Base-by-base conservation (phyloP, 176 grass and related monocot species). In the Oryza rufipogon region DNA sequence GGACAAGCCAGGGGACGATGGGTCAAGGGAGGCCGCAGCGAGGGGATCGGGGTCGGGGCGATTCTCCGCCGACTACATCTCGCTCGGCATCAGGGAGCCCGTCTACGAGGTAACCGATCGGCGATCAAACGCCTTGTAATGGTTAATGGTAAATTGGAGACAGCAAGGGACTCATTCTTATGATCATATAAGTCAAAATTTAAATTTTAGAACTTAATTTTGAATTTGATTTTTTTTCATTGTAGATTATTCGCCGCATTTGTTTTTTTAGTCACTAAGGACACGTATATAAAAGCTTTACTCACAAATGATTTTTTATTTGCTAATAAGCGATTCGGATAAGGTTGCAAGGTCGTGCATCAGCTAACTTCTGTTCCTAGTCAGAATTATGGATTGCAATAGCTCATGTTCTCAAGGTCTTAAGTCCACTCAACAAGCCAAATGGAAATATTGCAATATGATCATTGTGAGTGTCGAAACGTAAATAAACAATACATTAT, bases 41-140 rank as follows among this genome's bases (percentile, higher is more conserved):
- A 84, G 39, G 88, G 84, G 15, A 8, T 86, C 73, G 41, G 78
- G 66, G 14, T 86, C 73, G 33, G 78, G 66, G 3, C 70, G 86
- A 19, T 78, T 74, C 84, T 32, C 91, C 34, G 75, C 78, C 17
- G 95, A 98, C 74, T 91, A 90, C 64, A 49, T 89, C 34, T 95
- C 95, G 56, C 95, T 98, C 3, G 91, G 95, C 36, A 87, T 98
- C 85, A 95, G 67, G 88, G 92, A 95, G 61, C 92, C 95, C 20
- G 91, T 88, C n/a, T 98, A 98, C 78, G 95, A 95, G 92, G 95
- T 97, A 84, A 26, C 4, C 46, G 0, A 39, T 32, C 61, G 4
- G 56, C 46, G 0, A 39, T 32, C 61, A 2, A 68, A 68, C 32
- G 65, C 82, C 20, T 71, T 22, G 69, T 30, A 44, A 46, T 45